Evolutionary conservation across 192 early-diverging fungal genomes (phyloP), one percentile per base, ranked within the genome.

Genomic region (Backusella tarrabulga): DNA sequence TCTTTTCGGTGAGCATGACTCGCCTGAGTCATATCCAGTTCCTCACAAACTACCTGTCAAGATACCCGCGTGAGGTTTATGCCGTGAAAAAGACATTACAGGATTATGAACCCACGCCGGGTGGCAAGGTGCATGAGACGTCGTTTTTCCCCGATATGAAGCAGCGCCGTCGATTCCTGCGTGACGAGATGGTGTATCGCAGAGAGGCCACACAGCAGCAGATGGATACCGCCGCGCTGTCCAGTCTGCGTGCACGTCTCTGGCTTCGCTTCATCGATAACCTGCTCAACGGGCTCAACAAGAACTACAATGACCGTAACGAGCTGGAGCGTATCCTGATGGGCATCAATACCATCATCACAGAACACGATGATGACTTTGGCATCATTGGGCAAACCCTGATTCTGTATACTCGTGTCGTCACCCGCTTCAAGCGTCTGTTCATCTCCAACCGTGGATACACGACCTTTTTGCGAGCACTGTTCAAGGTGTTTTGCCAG

Each of bases 401-500:
- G 12, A 80, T 87, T 15, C 46, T 90, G 0, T 90, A 87, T 69
- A 77, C 85, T 2, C 84, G 83, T 6, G 83, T 85, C 2, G 81
- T 81, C 5, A 84, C 86, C 1, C 80, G 79, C 6, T 80, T 90
- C n/a, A 83, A 84, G 36, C 83, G 87, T 29, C 79, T 90, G 34
- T 87, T 90, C 79, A 74, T 79, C 26, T 84, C 82, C 6, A 87
- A 87, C 66, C 83, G 83, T 50, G 89, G 89, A 9, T 90, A 90
- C 67, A 68, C 75, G 0, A 78, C 87, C 1, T 83, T 90, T 36
- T 80, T 88, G 32, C 85, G 86, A 9, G 81, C 87, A 3, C 54
- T 90, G 6, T 90, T 90, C 76, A 88, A 88, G 72, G 83, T 86
- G 1, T 90, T 84, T 76, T 88, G 87, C 42, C 83, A 88, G 56